Base-by-base conservation (phyloP, 495 filamentous ascomycete genomes). In the Lasiosphaeria miniovina region DNA sequence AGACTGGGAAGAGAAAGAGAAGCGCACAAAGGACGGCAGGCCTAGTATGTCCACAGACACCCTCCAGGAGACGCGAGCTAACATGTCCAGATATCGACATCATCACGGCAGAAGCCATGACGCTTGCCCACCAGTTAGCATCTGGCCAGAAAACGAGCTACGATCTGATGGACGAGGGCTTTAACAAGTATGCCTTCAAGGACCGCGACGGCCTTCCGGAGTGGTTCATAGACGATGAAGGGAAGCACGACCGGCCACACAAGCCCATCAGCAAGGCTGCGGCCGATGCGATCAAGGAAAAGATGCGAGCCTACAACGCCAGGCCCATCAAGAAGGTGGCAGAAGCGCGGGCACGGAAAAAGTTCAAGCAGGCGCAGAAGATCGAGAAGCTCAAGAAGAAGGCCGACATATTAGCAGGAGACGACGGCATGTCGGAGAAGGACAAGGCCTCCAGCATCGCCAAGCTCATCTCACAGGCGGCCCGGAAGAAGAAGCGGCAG, bases 261-360 rank as follows among this genome's bases (percentile, higher is more conserved):
- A 89, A 90, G 43, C 95, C 94, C 36, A 92, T 95, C 66, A 92
- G 86, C 55, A 92, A 91, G 64, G 91, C 90, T 14, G 95, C 88
- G 0, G 93, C 95, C 3, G 80, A 82, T 31, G 94, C 94, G n/a
- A 96, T 98, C 78, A 90, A 92, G 73, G 94, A 96, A 66, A 98
- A 98, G 79, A 71, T 88, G 68, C 89, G 93, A 5, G 92, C 95
- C 3, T 84, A 96, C 61, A 99, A 99, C 71, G 94, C 93, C 11
- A 86, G 94, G 40, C 94, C 94, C 0, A 98, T 98, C 84, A 99
- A 99, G 86, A 99, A 99, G 79, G 94, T 99, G 17, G 86, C 90
- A 64, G 94, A 99, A 73, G 94, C 94, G 31, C 91, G 93, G 75
- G 93, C 90, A 36, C 82, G 94, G 48, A 98, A 98, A 84, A 97